Evolutionary conservation across 192 early-diverging fungal genomes (phyloP).

Genomic region (Entomortierella lignicola): DNA sequence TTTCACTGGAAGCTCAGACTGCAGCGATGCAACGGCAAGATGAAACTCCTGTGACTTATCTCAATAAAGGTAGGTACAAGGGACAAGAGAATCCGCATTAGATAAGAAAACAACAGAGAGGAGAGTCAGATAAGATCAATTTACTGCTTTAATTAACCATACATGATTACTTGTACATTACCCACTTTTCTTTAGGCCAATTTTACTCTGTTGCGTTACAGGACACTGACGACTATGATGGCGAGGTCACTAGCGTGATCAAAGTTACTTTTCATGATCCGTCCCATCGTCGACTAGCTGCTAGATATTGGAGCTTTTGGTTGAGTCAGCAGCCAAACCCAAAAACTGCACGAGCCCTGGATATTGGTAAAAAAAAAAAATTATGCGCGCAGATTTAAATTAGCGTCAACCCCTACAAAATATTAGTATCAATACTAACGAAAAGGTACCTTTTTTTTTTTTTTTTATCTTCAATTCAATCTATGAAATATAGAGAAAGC

Average conservation of each 20-base stretch:
- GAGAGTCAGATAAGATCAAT: too few relatives aligned
- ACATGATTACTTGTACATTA: too few relatives aligned
- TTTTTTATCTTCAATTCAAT: background rate
- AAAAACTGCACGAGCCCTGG: slow-evolving; percentile 70
- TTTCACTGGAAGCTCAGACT: slow-evolving; percentile 62
- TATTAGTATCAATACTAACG: too few relatives aligned
- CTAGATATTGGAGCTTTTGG: slow-evolving; percentile 83
- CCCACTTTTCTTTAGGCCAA: slow-evolving; percentile 59
- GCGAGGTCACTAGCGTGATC: slow-evolving; percentile 67
- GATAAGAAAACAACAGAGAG: too few relatives aligned
- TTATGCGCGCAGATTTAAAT: background rate
- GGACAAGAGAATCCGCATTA: too few relatives aligned
- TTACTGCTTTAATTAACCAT: too few relatives aligned
- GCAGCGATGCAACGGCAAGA: slow-evolving; percentile 67
- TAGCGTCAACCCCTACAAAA: too few relatives aligned
- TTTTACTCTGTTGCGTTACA: slow-evolving; percentile 68
- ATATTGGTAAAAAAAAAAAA: slow-evolving; percentile 61
- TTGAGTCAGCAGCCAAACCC: slow-evolving; percentile 73
- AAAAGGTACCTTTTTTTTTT: background rate
- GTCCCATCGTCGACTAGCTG: slow-evolving; percentile 72
- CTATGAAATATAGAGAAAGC: slow-evolving; percentile 56
- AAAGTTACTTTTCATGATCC: slow-evolving; percentile 80
- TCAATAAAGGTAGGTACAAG: slow-evolving; percentile 79
- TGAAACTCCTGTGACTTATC: slow-evolving; percentile 73
- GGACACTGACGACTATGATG: slow-evolving; percentile 63